Evolutionary conservation across 169 alveolate species (phyloP).

Genomic region (Plasmodium inui): DNA sequence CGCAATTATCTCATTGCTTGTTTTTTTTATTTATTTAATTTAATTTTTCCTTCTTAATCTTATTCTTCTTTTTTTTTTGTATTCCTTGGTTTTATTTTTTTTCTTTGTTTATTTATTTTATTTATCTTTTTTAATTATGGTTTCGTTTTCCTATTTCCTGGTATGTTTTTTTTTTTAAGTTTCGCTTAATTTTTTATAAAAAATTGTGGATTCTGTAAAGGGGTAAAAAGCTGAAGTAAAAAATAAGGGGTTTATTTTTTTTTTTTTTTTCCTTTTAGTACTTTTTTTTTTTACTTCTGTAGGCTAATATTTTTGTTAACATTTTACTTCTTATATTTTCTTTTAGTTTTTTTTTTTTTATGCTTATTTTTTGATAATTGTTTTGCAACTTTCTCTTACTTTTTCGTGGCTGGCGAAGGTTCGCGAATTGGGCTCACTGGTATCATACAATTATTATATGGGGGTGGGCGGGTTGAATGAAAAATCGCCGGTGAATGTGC

Average conservation of each 20-base stretch:
- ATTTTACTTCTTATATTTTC: background rate
- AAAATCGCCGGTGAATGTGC: background rate
- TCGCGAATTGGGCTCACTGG: background rate
- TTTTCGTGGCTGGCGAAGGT: background rate
- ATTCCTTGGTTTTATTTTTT: background rate
- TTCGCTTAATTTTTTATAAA: background rate
- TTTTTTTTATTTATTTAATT: background rate
- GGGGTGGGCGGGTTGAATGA: background rate
- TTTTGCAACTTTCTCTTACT: background rate
- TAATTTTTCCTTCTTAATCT: background rate
- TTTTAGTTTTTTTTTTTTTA: background rate
- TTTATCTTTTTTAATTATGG: background rate
- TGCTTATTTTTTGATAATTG: background rate
- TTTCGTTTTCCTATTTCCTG: background rate
- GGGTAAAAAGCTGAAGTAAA: background rate
- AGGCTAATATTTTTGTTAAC: background rate
- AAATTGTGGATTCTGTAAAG: background rate
- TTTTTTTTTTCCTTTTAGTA: background rate
- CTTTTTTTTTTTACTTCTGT: background rate
- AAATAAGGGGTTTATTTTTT: background rate
- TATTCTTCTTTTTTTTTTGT: background rate
- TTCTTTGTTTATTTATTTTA: background rate
- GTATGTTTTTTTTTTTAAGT: background rate
- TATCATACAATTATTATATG: background rate
- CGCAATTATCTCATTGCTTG: background rate